Base-by-base conservation (phyloP, 2,329 filamentous ascomycete genomes). In the Eutypella sp. region DNA sequence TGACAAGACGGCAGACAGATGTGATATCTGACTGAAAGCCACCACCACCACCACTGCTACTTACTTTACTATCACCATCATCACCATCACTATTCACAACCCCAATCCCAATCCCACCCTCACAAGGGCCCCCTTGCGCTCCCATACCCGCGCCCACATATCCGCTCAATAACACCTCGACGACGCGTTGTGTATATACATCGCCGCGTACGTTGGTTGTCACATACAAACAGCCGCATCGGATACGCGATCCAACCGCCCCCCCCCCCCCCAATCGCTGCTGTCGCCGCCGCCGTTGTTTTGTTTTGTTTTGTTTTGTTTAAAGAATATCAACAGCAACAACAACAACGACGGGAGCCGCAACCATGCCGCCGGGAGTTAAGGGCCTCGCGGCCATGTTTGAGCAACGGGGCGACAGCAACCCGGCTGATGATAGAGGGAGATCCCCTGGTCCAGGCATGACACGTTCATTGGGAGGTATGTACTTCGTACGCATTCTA, bases 351-450 rank as follows among this genome's bases (percentile, higher is more conserved):
- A 34, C 31, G 31, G 15, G 15, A 57, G 47, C 66, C 57, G 67
- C 67, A 67, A 71, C 65, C 60, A 82, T 82, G 78, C 82, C 31
- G 31, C 31, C 82, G 61, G 82, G 79, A 60, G 84, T 88, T 60
- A 84, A 76, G 70, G 87, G 87, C 69, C 79, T 91, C 55, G 77
- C 85, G 58, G 87, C 87, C 61, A 89, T 87, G 77, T 90, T 90
- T 65, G 87, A 91, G 73, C 81, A 82, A 63, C 87, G 81, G 67
- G 79, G 76, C 63, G 78, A 81, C 55, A 72, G 74, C 47, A 84
- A 78, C 57, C 78, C 82, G 53, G 81, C 82, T 15, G 84, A 85
- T 20, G 41, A 64, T 52, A 76, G 85, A 70, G 86, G 85, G 50
- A 76, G 85, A 65, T 85, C 83, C 47, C 84, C 84, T 44, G 80